A percentile compares a stretch with the other conserved stretches of the same genome.
These are phyloP conservation scores for Fusarium irregulare DNA, from an alignment of 2,329 filamentous ascomycete genomes.

Conservation along the genomic window DNA sequence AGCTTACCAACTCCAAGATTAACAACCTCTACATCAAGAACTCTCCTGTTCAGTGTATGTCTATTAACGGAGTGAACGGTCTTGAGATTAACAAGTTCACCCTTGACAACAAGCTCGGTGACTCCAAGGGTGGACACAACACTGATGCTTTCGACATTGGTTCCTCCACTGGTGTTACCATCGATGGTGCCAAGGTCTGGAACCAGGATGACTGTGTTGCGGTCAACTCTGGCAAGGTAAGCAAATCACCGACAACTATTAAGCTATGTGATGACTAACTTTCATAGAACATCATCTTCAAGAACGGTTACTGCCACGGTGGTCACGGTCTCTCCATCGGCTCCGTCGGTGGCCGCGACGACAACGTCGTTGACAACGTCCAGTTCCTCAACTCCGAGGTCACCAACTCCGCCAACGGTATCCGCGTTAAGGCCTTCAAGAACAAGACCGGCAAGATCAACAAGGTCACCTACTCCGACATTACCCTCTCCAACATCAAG, in stretches of 20 bases:
- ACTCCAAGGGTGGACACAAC: constrained; percentile 58
- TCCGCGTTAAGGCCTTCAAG: constrained; percentile 61
- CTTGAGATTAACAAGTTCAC: constrained; percentile 53
- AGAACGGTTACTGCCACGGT: constrained; percentile 56
- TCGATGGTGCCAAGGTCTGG: constrained; percentile 63
- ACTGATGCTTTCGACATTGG: constrained; percentile 71
- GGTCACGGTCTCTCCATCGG: constrained; percentile 58
- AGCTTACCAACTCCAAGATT: constrained; percentile 48
- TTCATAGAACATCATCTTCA: constrained; percentile 57
- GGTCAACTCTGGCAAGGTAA: constrained; percentile 60
- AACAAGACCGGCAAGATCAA: constrained; percentile 58
- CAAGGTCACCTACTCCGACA: constrained; percentile 57
- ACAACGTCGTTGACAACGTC: constrained; percentile 65
- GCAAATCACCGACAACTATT: accelerated
- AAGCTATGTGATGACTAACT: not conserved
- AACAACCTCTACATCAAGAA: constrained; percentile 55
- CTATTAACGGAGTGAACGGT: constrained; percentile 51
- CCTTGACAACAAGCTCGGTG: constrained; percentile 54
- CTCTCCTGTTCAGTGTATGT: constrained; percentile 56
- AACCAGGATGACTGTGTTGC: constrained; percentile 73
- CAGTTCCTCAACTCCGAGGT: constrained; percentile 61
- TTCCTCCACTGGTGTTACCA: constrained; percentile 60
- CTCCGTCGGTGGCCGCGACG: constrained; percentile 57
- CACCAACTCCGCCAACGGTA: constrained; percentile 62
- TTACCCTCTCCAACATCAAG: constrained; percentile 55